These are phyloP conservation scores for Samsoniella hepiali DNA, from an alignment of 2,329 filamentous ascomycete species.

Conservation along the genomic window DNA sequence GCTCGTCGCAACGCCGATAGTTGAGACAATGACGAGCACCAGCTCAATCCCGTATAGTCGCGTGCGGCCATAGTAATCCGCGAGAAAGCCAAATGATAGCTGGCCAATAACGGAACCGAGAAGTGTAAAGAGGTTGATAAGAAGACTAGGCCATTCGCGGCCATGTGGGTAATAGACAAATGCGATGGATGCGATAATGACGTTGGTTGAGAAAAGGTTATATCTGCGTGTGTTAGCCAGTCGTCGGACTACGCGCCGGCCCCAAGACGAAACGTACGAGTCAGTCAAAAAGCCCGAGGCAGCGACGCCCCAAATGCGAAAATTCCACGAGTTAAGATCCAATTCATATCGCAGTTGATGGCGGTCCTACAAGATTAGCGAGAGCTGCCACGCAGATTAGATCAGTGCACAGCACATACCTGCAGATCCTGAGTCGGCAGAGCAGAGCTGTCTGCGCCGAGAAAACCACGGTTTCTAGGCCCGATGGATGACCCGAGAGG, in stretches of 20 bases:
- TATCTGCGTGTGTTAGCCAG: slow-evolving; percentile 36
- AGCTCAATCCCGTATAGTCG: slow-evolving; percentile 55
- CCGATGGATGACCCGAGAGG: slow-evolving; percentile 29
- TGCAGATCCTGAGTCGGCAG: slow-evolving; percentile 47
- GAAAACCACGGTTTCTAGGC: slow-evolving; percentile 47
- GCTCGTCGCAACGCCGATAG: slow-evolving; percentile 53
- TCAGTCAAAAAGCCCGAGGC: slow-evolving; percentile 54
- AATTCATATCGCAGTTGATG: slow-evolving; percentile 51
- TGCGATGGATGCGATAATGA: slow-evolving; percentile 50
- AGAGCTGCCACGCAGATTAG: slow-evolving; percentile 4
- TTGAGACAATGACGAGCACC: slow-evolving; percentile 54
- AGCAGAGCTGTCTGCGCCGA: slow-evolving; percentile 50
- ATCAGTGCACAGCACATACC: slow-evolving; percentile 32
- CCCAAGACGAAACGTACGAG: slow-evolving; percentile 37
- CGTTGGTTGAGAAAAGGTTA: slow-evolving; percentile 53
- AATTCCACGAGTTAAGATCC: slow-evolving; percentile 53
- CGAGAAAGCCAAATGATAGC: slow-evolving; percentile 51
- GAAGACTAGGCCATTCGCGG: slow-evolving; percentile 41
- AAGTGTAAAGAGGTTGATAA: slow-evolving; percentile 53
- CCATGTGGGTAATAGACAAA: slow-evolving; percentile 52
- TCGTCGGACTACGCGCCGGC: neutral
- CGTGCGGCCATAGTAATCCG: slow-evolving; percentile 53
- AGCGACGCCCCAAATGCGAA: slow-evolving; percentile 53
- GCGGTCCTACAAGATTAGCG: slow-evolving; percentile 40
- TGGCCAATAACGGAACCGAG: slow-evolving; percentile 52